Conservation (phyloP, 805 yeast genomes). For the Yamadazyma takamatsuzukensis region DNA sequence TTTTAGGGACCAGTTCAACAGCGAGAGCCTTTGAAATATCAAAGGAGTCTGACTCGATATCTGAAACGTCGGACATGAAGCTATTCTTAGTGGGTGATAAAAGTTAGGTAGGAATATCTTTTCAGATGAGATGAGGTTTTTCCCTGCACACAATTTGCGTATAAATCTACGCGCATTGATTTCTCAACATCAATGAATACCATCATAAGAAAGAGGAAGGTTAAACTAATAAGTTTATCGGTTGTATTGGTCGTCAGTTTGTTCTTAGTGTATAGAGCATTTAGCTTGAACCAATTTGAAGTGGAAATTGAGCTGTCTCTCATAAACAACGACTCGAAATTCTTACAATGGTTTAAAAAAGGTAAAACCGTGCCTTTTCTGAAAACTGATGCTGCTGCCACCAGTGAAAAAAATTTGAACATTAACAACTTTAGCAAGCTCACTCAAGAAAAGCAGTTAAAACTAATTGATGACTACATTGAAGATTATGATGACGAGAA, state of each 20-base stretch:
- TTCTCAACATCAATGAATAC: no score
- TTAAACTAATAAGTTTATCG: no score
- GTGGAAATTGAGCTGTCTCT: slow-evolving; percentile 9
- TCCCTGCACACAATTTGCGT: no score
- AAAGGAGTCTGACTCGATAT: no score
- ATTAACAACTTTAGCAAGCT: slow-evolving; percentile 10
- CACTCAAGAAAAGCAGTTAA: slow-evolving; percentile 4
- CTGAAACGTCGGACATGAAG: no score
- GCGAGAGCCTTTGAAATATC: slow-evolving; percentile 66
- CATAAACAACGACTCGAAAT: slow-evolving; percentile 5
- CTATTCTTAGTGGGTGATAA: no score
- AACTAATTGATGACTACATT: slow-evolving; percentile 6
- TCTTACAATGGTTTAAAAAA: slow-evolving; percentile 1
- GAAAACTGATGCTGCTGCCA: slow-evolving; percentile 13
- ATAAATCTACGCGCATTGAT: no score
- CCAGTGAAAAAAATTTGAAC: slow-evolving; percentile 5
- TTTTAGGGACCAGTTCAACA: background rate
- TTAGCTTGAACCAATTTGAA: slow-evolving; percentile 9
- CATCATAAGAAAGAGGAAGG: no score
- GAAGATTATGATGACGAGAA: slow-evolving; percentile 5
- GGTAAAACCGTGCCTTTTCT: slow-evolving; percentile 12
- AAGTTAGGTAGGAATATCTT: no score
- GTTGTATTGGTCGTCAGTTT: no score
- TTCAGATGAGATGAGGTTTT: slow-evolving; percentile 6
- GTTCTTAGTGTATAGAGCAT: slow-evolving; percentile 1